Evolutionary conservation across 208 protist species (phyloP), one percentile per base, ranked within the genome.

Genomic region (Crithidia fasciculata): DNA sequence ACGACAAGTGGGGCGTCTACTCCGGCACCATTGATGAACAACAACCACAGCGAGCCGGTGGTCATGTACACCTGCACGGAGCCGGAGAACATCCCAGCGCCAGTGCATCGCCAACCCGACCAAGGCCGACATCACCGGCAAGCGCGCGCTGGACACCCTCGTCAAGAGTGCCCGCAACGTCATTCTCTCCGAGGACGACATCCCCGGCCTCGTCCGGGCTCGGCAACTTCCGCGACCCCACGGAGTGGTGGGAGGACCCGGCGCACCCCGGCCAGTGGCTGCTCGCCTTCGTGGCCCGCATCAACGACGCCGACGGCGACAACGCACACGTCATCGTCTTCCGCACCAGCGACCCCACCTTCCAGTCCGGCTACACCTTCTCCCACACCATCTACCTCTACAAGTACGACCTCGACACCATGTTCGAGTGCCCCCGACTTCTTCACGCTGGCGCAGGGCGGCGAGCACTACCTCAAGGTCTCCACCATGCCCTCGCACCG

Each of bases 401-500:
- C 74, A 28, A 68, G 59, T 64, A 83, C 66, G 56, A 58, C 49
- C 41, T 55, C 64, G 68, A 82, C 69, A 39, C 75, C 37, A 85
- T 79, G 70, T 75, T 85, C 59, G 78, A 84, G 79, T 78, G 76
- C 74, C 83, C 83, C 79, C 40, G 78, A 82, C 66, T 87, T 84
- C 63, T 87, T 85, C 69, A 45, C 66, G 18, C 53, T 87, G 28
- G 28, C 37, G 3, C 49, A 18, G 18, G 37, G 37, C 36, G 62
- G 62, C 16, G 49, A 56, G 37, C 67, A 75, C 72, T 82, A 72
- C 57, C 44, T 84, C 58, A 84, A 82, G 76, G 69, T 82, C 44
- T 84, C 79, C n/a, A 81, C 69, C 16, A 73, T 84, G 78, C 64
- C 71, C 56, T 72, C 75, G 47, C 72, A 73, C 39, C 78, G 68